These are phyloP conservation scores for Penicillium antarcticum DNA, from an alignment of 495 filamentous ascomycete genomes.

Conservation along the genomic window DNA sequence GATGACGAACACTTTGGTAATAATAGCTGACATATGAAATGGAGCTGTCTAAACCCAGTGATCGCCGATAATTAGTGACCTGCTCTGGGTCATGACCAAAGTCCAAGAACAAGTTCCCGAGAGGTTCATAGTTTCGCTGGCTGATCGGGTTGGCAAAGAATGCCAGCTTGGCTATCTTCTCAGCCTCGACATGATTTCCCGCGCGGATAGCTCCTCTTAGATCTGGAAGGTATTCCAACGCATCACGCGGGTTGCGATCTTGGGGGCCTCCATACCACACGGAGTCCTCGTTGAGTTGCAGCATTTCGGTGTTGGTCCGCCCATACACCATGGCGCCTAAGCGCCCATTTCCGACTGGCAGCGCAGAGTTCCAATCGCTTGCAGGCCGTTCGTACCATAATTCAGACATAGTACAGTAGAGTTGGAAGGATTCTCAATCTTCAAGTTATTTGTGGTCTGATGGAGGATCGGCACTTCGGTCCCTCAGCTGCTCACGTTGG, in stretches of 20 bases:
- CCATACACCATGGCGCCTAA: constrained; percentile 51
- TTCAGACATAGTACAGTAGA: constrained; percentile 18
- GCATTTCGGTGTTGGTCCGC: constrained; percentile 38
- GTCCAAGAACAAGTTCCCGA: constrained; percentile 43
- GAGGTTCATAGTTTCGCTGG: constrained; percentile 46
- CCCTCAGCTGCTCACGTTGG: not conserved
- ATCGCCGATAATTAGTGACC: constrained; percentile 39
- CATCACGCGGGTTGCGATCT: constrained; percentile 39
- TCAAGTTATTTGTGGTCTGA: not conserved
- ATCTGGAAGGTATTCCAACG: constrained; percentile 29
- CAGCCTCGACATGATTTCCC: constrained; percentile 40
- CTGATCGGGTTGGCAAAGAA: constrained; percentile 44
- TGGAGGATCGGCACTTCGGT: not conserved
- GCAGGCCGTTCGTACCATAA: constrained; percentile 32
- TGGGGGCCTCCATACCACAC: constrained; percentile 50
- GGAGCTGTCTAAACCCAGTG: constrained; percentile 38
- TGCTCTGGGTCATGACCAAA: constrained; percentile 34
- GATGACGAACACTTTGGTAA: constrained; percentile 23
- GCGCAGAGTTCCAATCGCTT: constrained; percentile 21
- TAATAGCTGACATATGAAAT: constrained; percentile 37
- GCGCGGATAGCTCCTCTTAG: constrained; percentile 39
- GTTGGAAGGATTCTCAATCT: too few species aligned
- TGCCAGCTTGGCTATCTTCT: constrained; percentile 32
- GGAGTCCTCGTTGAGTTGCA: constrained; percentile 53
- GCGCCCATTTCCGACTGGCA: constrained; percentile 51